Evolutionary conservation across 805 yeast genomes (phyloP), one percentile per base, ranked within the genome.

Genomic region (Metschnikowia amazonensis): DNA sequence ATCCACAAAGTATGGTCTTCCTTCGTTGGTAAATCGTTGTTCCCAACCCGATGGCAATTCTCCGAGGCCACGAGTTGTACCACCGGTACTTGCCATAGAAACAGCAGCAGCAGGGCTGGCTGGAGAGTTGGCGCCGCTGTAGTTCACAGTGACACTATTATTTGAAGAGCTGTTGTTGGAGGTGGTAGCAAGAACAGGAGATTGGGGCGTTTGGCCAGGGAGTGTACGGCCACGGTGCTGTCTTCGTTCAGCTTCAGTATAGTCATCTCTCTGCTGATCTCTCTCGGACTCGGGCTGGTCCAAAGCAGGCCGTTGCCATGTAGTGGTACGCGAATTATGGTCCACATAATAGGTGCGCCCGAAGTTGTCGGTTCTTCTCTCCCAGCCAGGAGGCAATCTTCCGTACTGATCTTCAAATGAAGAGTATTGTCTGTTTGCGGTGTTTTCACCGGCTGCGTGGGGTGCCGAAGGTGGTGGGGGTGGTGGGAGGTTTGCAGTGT

Each of bases 31-130:
- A 59, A 86, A 86, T 53, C 99, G 77, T 71, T 92, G 98, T 69
- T 94, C 99, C 99, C 99, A 94, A 33, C 99, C 99, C 9, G 96
- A 81, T 7, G 99, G 99, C 52, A 94, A 75, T 70, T 94, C 99
- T 24, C 99, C 99, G 36, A 95, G 70, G 0, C 98, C 98, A 23
- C 95, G 86, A 3, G 97, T 89, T 2, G 98, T 92, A 16, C 92
- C 89, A 27, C 97, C 89, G 2, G 86, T 72, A 20, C 86, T 82
- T 42, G 85, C 83, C 79, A 82, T 75, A 16, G 79, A 71, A 49
- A 81, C 82, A 4, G 86, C 84, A 58, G 82, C 81, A 3, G 84
- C 81, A 3, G 84, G 82, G 21, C 81, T 80, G 23, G 81, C 81
- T 3, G 84, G 77, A 2, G 76, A 57, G 56, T 69, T 70, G 8